Base-by-base conservation (phyloP, 768 basidiomycete genomes). In the Termitomyces sp. region DNA sequence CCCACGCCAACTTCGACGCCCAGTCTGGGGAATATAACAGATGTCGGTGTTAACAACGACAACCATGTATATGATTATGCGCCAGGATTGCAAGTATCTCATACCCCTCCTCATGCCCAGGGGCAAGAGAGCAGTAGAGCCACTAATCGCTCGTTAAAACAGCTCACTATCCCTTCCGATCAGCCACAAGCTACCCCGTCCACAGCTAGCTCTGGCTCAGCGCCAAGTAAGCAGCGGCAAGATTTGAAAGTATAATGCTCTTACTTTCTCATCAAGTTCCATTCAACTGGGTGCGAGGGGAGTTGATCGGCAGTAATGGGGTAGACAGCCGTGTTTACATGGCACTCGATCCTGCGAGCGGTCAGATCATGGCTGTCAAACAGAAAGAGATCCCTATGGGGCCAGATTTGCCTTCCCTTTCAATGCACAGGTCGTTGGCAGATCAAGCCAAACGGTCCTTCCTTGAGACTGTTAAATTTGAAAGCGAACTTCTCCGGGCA, bases 341-440 rank as follows among this genome's bases (percentile, higher is more conserved):
- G 55, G 97, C 93, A 14, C 77, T 98, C 58, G 97, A 98, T 70
- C 91, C 91, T 36, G 93, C 89, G 3, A 94, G 93, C 0, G 93
- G 93, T 56, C 94, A 97, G 73, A 95, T 96, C 89, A 93, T 98
- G 67, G 95, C 96, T 20, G 95, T 98, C 62, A 99, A 99, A 73
- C 97, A 98, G 72, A 96, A 98, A 50, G 95, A 98, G 71, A 84
- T 95, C 54, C 95, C 96, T 2, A 44, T 20, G 84, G 85, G 53
- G 93, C 93, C 49, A 26, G 39, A 40, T 20, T 16, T 54, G n/a
- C 14, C 43, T 7, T 24, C 34, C 33, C 32, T 18, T 34, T 24
- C 50, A 37, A 24, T 33, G 9, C 34, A 16, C 12, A 42, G 26
- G 4, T 43, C 33, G 16, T 22, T 54, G 26, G 45, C 57, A 26